A percentile compares a stretch with the other conserved stretches of the same genome.
Evolutionary conservation across 1,139 yeast genomes (phyloP).

Genomic region (Lodderomyces orthopsilosis): DNA sequence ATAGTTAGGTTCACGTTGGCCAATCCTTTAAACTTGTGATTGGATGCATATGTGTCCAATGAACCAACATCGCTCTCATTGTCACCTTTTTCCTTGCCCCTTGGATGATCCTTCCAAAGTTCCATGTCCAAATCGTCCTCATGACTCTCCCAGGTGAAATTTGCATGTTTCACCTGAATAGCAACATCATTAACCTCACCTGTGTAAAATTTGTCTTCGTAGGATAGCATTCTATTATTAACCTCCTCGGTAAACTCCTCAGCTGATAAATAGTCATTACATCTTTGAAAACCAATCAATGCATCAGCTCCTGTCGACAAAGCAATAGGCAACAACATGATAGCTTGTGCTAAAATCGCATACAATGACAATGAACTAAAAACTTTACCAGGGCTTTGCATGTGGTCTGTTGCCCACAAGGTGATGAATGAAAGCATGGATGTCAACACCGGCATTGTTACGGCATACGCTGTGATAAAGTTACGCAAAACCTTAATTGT

Average conservation of each 20-base stretch:
- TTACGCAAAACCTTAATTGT: constrained; percentile 45
- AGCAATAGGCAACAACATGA: constrained; percentile 54
- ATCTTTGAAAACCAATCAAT: constrained; percentile 47
- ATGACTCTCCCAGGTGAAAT: constrained; percentile 36
- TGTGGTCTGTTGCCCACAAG: constrained; percentile 38
- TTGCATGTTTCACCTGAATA: constrained; percentile 29
- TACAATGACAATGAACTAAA: constrained; percentile 53
- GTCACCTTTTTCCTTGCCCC: not conserved
- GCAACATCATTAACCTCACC: constrained; percentile 17
- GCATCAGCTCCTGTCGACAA: constrained; percentile 56
- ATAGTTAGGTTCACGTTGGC: constrained; percentile 28
- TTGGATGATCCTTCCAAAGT: constrained; percentile 19
- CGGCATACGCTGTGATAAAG: constrained; percentile 47
- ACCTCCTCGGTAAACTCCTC: constrained; percentile 32
- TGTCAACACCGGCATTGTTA: constrained; percentile 40
- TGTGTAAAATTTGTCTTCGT: constrained; percentile 19
- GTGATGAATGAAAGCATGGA: constrained; percentile 44
- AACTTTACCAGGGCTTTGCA: constrained; percentile 42
- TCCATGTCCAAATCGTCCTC: constrained; percentile 26
- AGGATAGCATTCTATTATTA: constrained; percentile 17
- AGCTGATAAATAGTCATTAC: constrained; percentile 41
- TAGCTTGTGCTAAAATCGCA: constrained; percentile 49
- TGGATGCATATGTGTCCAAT: constrained; percentile 3
- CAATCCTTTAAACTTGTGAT: constrained; percentile 27
- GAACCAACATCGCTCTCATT: constrained; percentile 7